Conservation (phyloP, 2,329 filamentous ascomycete genomes). For the Diaporthe helianthi region DNA sequence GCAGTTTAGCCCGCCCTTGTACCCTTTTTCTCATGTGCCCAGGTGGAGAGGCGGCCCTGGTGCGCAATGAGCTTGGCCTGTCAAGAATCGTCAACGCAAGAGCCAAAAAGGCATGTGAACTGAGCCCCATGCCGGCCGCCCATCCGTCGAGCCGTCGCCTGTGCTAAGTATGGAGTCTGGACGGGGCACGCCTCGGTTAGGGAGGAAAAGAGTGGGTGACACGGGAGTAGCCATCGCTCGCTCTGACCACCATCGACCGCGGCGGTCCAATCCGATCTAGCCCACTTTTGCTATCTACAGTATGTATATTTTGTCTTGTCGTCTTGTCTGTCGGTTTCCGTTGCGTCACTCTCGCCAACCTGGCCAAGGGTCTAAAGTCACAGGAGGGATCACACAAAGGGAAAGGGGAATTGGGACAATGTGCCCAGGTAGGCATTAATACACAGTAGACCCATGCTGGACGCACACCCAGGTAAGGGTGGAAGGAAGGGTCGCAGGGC, state of each 20-base stretch:
- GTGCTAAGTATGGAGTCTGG: not conserved
- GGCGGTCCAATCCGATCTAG: slow-evolving; percentile 16
- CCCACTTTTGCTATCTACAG: slow-evolving; percentile 5
- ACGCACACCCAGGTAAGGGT: slow-evolving; percentile 3
- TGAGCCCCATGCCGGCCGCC: slow-evolving; percentile 20
- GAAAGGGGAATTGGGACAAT: too few species aligned
- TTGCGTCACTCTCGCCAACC: not conserved
- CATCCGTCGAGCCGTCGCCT: slow-evolving; percentile 24
- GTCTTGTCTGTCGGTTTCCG: not conserved
- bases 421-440: not conserved
- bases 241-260: slow-evolving; percentile 12
- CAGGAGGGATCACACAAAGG: too few species aligned
- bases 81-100: not conserved
- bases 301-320: not conserved
- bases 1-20: slow-evolving; percentile 10
- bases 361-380: not conserved
- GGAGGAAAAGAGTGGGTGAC: not conserved
- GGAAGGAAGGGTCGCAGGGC: slow-evolving; percentile 1
- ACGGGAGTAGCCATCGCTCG: slow-evolving; percentile 19
- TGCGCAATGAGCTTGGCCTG: slow-evolving; percentile 17
- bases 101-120: slow-evolving; percentile 14
- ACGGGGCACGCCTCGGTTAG: not conserved
- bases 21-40: not conserved
- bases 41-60: slow-evolving; percentile 7
- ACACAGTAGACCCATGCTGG: not conserved